Evolutionary conservation across 768 basidiomycete genomes (phyloP), one percentile per base, ranked within the genome.

Genomic region (Rhizopogon salebrosus): DNA sequence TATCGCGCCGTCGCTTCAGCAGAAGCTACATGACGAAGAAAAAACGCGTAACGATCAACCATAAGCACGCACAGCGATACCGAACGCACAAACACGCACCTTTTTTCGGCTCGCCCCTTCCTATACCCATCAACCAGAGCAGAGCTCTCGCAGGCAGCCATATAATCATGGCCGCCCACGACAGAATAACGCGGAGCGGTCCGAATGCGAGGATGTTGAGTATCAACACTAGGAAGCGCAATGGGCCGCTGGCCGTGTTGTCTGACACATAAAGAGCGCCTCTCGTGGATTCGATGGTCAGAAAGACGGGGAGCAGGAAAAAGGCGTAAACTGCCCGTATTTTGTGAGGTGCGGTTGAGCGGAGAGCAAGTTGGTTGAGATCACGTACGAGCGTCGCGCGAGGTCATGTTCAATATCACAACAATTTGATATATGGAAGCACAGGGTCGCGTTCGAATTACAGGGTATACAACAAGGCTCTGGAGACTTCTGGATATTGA

Each of bases 81-180:
- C 29, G 26, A 13, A 36, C 20, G n/a, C 4, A 42, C 22, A 22
- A 38, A 29, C 10, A 36, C 52, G 41, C 18, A 56, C 55, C 55
- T 43, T 55, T 58, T 18, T 52, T 49, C 1, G 52, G 38, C 3
- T 42, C 49, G 1, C 50, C 55, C 18, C 63, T 54, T 16, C 58
- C 57, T 4, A 64, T 54, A 0, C 65, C 65, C 22, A 26, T 55
- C 0, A 59, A 0, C 61, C 57, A 61, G 2, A 67, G 26, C 0
- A 57, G 1, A 1, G 36, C 63, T 4, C 61, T 49, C 0, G 56
- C 20, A 18, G 58, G 58, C 10, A 57, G 13, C 53, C 51, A 57
- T 20, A 50, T 2, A 0, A 52, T 39, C 27, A 24, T 24, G 10
- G 50, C 40, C 4, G 24, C 6, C 27, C 46, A 42, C 7, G 41